Percentiles rank a stretch among this genome's conserved stretches.
Conservation (phyloP, 345 rosid species). For the Trapa incisa region DNA sequence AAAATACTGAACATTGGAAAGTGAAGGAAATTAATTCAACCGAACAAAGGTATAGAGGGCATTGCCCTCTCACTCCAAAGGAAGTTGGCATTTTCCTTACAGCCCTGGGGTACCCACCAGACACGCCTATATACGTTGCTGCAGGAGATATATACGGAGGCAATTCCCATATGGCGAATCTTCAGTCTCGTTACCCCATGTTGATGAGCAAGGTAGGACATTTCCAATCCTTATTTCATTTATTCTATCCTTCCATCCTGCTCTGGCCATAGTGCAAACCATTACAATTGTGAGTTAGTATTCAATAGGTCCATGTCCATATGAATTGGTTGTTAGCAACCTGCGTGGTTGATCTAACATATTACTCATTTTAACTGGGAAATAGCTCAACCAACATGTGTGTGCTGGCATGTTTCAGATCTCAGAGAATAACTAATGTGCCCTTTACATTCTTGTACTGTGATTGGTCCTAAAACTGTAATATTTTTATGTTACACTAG, state of each 20-base stretch:
- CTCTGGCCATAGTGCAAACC: background rate
- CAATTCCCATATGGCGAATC: constrained; percentile 13
- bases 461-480: background rate
- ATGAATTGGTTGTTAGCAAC: background rate
- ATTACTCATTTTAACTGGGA: background rate
- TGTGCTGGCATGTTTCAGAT: background rate
- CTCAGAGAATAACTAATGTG: background rate
- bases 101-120: constrained; percentile 19
- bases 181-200: constrained; percentile 15
- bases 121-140: constrained; percentile 20
- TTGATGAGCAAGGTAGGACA: constrained; percentile 15
- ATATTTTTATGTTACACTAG: background rate
- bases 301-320: background rate
- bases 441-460: background rate
- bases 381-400: background rate
- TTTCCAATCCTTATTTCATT: background rate
- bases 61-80: constrained; percentile 27
- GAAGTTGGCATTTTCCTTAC: constrained; percentile 21
- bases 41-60: constrained; percentile 17
- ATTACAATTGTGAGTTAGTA: background rate
- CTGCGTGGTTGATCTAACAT: background rate
- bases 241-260: background rate
- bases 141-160: constrained; percentile 29
- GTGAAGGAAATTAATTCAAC: constrained; percentile 16
- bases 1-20: constrained; percentile 22